Evolutionary conservation across 495 filamentous ascomycete genomes (phyloP).

Genomic region (Penicillium ucsense): DNA sequence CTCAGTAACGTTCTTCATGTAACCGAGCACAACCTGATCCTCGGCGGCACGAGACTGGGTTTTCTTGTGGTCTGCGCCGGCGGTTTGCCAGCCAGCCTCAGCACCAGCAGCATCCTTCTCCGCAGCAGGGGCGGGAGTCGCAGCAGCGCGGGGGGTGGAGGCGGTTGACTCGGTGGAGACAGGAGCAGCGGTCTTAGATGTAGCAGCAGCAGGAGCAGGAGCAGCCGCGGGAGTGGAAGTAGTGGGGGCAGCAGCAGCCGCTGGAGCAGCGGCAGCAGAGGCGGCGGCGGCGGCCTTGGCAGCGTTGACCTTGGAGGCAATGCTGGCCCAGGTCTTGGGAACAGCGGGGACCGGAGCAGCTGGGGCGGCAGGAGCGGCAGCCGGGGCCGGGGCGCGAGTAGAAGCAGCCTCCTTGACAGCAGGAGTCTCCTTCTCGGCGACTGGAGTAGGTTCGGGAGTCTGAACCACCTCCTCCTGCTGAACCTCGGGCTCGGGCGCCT

Average conservation of each 20-base stretch:
- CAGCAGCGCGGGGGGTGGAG: slow-evolving; percentile 22
- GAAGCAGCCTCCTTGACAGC: slow-evolving; percentile 39
- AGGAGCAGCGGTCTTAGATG: slow-evolving; percentile 32
- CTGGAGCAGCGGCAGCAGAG: slow-evolving; percentile 25
- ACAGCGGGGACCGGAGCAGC: slow-evolving; percentile 30
- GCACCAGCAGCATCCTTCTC: slow-evolving; percentile 38
- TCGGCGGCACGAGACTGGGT: slow-evolving; percentile 58
- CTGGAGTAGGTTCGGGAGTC: slow-evolving; percentile 40
- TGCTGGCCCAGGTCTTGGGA: slow-evolving; percentile 88
- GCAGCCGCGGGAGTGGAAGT: slow-evolving; percentile 24
- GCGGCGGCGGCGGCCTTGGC: slow-evolving; percentile 19
- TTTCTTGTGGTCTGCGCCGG: slow-evolving; percentile 67
- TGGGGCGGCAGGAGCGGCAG: slow-evolving; percentile 8
- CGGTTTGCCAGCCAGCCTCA: slow-evolving; percentile 69
- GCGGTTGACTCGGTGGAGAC: slow-evolving; percentile 22
- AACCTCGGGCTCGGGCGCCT: slow-evolving; percentile 37
- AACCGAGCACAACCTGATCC: slow-evolving; percentile 63
- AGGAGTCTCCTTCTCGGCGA: slow-evolving; percentile 34
- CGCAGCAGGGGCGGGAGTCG: slow-evolving; percentile 24
- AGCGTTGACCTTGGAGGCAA: slow-evolving; percentile 43
- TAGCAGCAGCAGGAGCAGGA: slow-evolving; percentile 21
- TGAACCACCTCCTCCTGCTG: slow-evolving; percentile 42
- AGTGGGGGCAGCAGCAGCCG: slow-evolving; percentile 22
- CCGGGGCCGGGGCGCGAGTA: background rate
- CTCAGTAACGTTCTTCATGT: slow-evolving; percentile 89